Base-by-base conservation (phyloP, 2,329 filamentous ascomycete genomes). In the Pyricularia pennisetigena region DNA sequence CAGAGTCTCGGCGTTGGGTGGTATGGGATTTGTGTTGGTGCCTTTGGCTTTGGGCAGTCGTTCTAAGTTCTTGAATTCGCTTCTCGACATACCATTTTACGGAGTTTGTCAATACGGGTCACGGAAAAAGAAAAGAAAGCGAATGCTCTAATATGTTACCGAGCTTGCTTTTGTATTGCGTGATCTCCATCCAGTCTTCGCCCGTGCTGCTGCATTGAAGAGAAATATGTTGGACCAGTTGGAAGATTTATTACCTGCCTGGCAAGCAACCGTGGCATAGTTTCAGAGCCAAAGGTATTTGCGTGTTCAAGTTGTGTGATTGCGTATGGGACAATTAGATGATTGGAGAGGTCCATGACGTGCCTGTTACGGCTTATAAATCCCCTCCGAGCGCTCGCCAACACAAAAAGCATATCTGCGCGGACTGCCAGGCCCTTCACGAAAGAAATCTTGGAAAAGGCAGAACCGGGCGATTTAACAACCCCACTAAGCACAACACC, bases 1-100 rank as follows among this genome's bases (percentile, higher is more conserved):
- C 29, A 66, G 65, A 66, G 29, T 59, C 41, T 66, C 65, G 65
- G 65, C 65, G 65, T 66, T 65, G 32, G 41, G 29, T 23, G 65
- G 65, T 29, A 66, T 30, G 41, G 65, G 65, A 29, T 59, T 35
- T 29, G 59, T 62, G 59, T 20, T 62, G 59, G 59, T 62, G 59
- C 59, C 59, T 62, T 62, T 62, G 26, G 59, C 24, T 62, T 62
- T 28, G 59, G 59, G 59, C 59, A 62, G 59, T 62, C 59, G 28
- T 62, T 62, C 59, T 62, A 62, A 62, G 14, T 54, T 54, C 16
- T 54, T 20, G 41, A 54, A 54, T 54, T 54, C 41, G n/a, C 41
- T 54, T 62, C 28, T 62, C 59, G 59, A 62, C 59, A 62, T 62
- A 62, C 59, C 59, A 62, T 62, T 26, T 35, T 28, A 62, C 59